Evolutionary conservation across 495 filamentous ascomycete genomes (phyloP).

Genomic region (Talaromyces wortmannii): DNA sequence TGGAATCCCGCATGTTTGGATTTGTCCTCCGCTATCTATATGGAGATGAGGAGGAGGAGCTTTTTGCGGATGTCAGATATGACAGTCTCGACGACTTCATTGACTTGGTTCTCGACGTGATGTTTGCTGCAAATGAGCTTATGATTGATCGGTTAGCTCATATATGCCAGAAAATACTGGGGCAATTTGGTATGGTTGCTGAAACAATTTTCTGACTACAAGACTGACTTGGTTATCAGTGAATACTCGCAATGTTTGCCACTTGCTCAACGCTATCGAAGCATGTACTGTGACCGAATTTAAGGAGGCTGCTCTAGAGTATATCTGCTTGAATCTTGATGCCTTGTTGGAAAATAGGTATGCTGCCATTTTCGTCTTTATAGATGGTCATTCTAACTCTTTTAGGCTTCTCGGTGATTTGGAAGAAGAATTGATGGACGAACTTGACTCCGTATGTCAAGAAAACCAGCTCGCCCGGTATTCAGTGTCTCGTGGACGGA

Average conservation of each 20-base stretch:
- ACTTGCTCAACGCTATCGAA: conserved; percentile 74
- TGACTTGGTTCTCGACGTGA: conserved; percentile 85
- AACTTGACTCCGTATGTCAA: conserved; percentile 72
- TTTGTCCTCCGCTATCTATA: conserved; percentile 81
- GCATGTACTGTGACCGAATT: conserved; percentile 78
- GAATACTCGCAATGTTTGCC: conserved; percentile 77
- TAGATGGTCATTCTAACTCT: background rate
- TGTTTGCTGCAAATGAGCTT: conserved; percentile 84
- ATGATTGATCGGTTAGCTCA: conserved; percentile 90
- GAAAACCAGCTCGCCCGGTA: conserved; percentile 72
- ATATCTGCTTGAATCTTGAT: conserved; percentile 85
- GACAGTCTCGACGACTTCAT: conserved; percentile 74
- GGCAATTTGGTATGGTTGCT: conserved; percentile 63
- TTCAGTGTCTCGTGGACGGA: conserved; percentile 68
- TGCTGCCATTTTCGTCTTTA: conserved; percentile 5
- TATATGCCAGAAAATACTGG: conserved; percentile 81
- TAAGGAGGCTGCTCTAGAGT: conserved; percentile 83
- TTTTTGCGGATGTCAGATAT: conserved; percentile 72
- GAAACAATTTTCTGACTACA: no score
- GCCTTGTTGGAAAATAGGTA: conserved; percentile 82
- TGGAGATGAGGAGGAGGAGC: conserved; percentile 67
- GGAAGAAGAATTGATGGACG: conserved; percentile 72
- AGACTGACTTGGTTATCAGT: conserved; percentile 34
- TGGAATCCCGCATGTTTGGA: conserved; percentile 61
- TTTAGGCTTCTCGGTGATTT: conserved; percentile 68